phyloP scores from a whole-genome alignment of 495 filamentous ascomycete species.

The Aspergillus indologenus region DNA sequence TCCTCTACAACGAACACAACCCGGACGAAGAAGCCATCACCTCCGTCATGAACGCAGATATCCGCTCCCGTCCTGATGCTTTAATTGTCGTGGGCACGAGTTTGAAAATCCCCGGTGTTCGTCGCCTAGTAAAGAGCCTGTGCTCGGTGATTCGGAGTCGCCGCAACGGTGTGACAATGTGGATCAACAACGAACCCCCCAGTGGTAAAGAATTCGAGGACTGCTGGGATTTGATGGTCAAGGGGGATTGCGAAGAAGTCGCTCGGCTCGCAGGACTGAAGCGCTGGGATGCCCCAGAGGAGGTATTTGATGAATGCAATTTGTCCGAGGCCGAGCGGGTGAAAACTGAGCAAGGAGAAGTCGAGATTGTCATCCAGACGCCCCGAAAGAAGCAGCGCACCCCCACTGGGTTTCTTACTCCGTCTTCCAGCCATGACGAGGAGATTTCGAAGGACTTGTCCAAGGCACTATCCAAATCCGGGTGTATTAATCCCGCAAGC shows the following conservation, averaged over 20 bases:
- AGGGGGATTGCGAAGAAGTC: slow-evolving; percentile 83
- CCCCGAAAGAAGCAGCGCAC: slow-evolving; percentile 35
- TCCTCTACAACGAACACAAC: slow-evolving; percentile 95
- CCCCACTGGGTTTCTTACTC: slow-evolving; percentile 59
- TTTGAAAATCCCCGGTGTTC: slow-evolving; percentile 88
- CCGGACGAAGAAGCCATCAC: slow-evolving; percentile 96
- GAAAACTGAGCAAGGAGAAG: slow-evolving; percentile 25
- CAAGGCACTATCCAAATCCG: slow-evolving; percentile 18
- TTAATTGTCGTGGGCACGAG: slow-evolving; percentile 94
- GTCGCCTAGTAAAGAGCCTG: slow-evolving; percentile 85
- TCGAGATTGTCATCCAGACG: slow-evolving; percentile 44
- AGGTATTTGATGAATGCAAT: slow-evolving; percentile 45
- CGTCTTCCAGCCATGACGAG: slow-evolving; percentile 51
- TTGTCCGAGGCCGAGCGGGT: slow-evolving; percentile 39
- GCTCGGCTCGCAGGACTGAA: slow-evolving; percentile 71
- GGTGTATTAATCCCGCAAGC: slow-evolving; percentile 29
- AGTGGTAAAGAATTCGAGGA: slow-evolving; percentile 80
- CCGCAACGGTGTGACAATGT: slow-evolving; percentile 86
- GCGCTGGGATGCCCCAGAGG: slow-evolving; percentile 65
- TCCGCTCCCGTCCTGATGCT: slow-evolving; percentile 82
- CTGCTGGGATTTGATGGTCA: slow-evolving; percentile 87
- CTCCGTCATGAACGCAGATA: slow-evolving; percentile 76
- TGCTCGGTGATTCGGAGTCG: slow-evolving; percentile 74
- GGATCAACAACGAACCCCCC: slow-evolving; percentile 89
- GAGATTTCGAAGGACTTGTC: slow-evolving; percentile 22